phyloP scores from a whole-genome alignment of 225 moss, liverwort and hornwort species.

The Ulota crispa region DNA sequence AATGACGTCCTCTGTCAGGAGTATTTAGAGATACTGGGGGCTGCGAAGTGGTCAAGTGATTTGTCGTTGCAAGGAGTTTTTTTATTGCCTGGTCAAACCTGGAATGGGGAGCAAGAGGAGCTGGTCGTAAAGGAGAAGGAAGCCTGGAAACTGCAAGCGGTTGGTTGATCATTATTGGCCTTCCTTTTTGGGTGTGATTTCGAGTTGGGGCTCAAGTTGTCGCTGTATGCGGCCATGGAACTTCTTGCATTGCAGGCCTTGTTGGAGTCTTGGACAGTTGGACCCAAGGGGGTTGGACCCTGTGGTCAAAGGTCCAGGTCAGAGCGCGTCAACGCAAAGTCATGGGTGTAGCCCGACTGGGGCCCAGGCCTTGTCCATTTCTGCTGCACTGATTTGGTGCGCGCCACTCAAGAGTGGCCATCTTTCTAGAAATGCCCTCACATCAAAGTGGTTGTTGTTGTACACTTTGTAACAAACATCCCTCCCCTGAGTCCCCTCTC shows the following conservation, averaged over 20 bases:
- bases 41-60: background rate
- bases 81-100: constrained; percentile 30
- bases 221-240: constrained; percentile 7
- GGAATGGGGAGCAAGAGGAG: background rate
- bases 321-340: constrained; percentile 28
- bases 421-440: constrained; percentile 28
- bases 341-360: no score
- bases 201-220: constrained; percentile 27
- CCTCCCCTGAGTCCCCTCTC: no score
- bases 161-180: constrained; percentile 45
- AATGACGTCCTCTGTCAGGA: no score
- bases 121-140: constrained; percentile 32
- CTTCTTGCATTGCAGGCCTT: background rate
- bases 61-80: background rate
- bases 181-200: constrained; percentile 1
- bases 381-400: constrained; percentile 32
- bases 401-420: constrained; percentile 24
- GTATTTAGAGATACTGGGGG: no score
- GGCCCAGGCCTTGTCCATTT: constrained; percentile 5
- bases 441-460: constrained; percentile 4
- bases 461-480: background rate
- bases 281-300: no score
- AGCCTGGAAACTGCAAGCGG: background rate
- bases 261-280: no score
- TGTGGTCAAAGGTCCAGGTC: constrained; percentile 33